Evolutionary conservation across 352 stramenopile species (phyloP).

Genomic region (Globisporangium ultimum): DNA sequence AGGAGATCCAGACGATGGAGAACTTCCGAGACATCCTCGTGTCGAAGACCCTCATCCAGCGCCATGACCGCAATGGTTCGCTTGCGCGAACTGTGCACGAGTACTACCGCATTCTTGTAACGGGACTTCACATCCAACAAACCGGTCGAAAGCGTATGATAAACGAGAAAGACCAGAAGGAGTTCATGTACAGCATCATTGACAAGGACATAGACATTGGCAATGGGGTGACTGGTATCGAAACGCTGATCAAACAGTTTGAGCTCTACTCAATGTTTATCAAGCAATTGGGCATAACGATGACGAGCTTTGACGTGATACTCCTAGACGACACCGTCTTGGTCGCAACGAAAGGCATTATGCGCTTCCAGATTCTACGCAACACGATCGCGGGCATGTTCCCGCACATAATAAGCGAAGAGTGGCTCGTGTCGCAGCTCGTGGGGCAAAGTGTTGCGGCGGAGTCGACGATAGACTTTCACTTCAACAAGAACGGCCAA

Average conservation of each 20-base stretch:
- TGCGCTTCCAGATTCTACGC: slow-evolving; percentile 41
- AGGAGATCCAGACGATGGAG: slow-evolving; percentile 30
- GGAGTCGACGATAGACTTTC: slow-evolving; percentile 24
- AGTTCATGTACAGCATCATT: slow-evolving; percentile 38
- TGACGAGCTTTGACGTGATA: slow-evolving; percentile 31
- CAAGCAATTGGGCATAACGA: slow-evolving; percentile 29
- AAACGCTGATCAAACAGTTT: slow-evolving; percentile 40
- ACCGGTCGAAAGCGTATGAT: slow-evolving; percentile 16
- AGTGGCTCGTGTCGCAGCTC: slow-evolving; percentile 33
- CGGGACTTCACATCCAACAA: slow-evolving; percentile 12
- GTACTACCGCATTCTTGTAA: slow-evolving; percentile 28
- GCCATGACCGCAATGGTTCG: slow-evolving; percentile 22
- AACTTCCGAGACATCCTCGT: slow-evolving; percentile 24
- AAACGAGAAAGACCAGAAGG: slow-evolving; percentile 21
- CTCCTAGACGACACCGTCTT: slow-evolving; percentile 29
- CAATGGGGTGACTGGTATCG: slow-evolving; percentile 24
- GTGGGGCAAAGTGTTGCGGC: slow-evolving; percentile 33
- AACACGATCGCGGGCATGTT: slow-evolving; percentile 45
- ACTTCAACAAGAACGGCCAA: slow-evolving; percentile 29
- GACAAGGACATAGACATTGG: slow-evolving; percentile 32
- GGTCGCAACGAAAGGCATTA: slow-evolving; percentile 22
- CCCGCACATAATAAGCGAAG: slow-evolving; percentile 37
- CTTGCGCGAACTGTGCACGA: slow-evolving; percentile 21
- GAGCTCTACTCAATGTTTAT: slow-evolving; percentile 39
- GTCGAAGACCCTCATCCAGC: slow-evolving; percentile 18